These are phyloP conservation scores for Lodderomyces margitis DNA, from an alignment of 1,139 yeast genomes.

Conservation along the genomic window DNA sequence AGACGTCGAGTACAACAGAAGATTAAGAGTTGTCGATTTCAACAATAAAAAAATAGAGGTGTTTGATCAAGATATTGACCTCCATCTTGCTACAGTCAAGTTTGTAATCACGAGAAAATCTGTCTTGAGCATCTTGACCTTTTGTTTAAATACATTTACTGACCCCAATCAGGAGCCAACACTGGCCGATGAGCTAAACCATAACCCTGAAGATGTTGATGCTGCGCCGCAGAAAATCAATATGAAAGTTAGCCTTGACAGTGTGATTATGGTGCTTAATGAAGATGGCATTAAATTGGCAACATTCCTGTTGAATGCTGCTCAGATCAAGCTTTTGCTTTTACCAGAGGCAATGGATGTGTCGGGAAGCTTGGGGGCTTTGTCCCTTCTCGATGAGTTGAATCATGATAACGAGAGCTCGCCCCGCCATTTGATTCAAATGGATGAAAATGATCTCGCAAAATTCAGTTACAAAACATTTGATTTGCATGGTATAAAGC, in stretches of 20 bases:
- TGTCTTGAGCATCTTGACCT: conserved; percentile 74
- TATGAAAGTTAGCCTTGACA: conserved; percentile 66
- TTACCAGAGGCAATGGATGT: conserved; percentile 80
- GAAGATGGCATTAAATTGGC: conserved; percentile 86
- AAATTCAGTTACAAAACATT: conserved; percentile 82
- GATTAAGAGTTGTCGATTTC: conserved; percentile 60
- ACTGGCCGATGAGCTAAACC: conserved; percentile 67
- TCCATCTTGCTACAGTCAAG: conserved; percentile 77
- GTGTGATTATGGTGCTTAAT: conserved; percentile 72
- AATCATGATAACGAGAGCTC: conserved; percentile 60
- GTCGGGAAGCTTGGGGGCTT: conserved; percentile 73
- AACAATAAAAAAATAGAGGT: conserved; percentile 61
- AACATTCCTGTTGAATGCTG: conserved; percentile 72
- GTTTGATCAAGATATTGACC: conserved; percentile 73
- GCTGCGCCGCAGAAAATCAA: conserved; percentile 72
- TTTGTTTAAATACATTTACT: conserved; percentile 81
- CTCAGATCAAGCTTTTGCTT: conserved; percentile 61
- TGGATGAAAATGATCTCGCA: conserved; percentile 81
- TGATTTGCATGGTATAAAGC: conserved; percentile 54
- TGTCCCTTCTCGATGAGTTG: conserved; percentile 75
- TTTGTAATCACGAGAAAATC: conserved; percentile 78
- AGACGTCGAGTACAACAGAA: conserved; percentile 57
- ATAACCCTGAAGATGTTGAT: conserved; percentile 54
- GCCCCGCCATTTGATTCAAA: conserved; percentile 65
- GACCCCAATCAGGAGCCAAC: conserved; percentile 69